A percentile compares a stretch with the other conserved stretches of the same genome.
These are phyloP conservation scores for Leishmania tarentolae DNA, from an alignment of 208 protist species.

Conservation along the genomic window DNA sequence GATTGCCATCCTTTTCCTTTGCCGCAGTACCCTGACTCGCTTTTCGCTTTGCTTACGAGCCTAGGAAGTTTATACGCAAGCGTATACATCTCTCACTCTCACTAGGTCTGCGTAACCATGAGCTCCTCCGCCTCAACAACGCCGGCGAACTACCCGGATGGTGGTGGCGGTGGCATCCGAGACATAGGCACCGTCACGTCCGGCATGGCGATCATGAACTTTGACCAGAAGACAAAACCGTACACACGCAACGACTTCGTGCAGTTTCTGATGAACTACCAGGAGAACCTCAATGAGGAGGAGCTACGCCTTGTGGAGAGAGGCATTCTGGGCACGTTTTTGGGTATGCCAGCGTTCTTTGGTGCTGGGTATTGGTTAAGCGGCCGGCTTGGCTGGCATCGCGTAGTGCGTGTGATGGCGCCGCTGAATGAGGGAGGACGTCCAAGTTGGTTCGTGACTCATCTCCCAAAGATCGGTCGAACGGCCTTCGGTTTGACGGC, in stretches of 20 bases:
- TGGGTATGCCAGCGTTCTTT: conserved; percentile 68
- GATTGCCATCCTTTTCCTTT: not conserved
- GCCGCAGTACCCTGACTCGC: not conserved
- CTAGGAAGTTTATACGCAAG: not conserved
- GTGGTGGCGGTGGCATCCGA: conserved; percentile 71
- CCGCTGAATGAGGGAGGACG: conserved; percentile 19
- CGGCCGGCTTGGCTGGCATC: conserved; percentile 67
- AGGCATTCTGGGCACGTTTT: conserved; percentile 65
- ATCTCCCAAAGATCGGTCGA: conserved; percentile 58
- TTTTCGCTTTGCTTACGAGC: not conserved
- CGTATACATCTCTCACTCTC: conserved; percentile 6
- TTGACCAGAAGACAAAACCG: conserved; percentile 82
- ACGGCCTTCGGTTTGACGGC: conserved; percentile 56
- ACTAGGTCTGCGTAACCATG: conserved; percentile 11
- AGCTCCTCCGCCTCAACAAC: conserved; percentile 19
- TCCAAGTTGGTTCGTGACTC: conserved; percentile 25
- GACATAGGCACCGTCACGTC: conserved; percentile 86
- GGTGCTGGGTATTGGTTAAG: conserved; percentile 55
- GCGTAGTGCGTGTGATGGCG: conserved; percentile 57
- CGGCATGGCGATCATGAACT: conserved; percentile 86
- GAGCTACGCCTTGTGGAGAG: conserved; percentile 74
- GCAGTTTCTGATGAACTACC: conserved; percentile 72
- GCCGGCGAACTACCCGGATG: conserved; percentile 16
- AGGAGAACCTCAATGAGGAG: conserved; percentile 64
- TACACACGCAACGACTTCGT: conserved; percentile 81